Percentiles rank a stretch among this genome's conserved stretches.
Conservation (phyloP, 257 asterid species). For the Petunia secreta region DNA sequence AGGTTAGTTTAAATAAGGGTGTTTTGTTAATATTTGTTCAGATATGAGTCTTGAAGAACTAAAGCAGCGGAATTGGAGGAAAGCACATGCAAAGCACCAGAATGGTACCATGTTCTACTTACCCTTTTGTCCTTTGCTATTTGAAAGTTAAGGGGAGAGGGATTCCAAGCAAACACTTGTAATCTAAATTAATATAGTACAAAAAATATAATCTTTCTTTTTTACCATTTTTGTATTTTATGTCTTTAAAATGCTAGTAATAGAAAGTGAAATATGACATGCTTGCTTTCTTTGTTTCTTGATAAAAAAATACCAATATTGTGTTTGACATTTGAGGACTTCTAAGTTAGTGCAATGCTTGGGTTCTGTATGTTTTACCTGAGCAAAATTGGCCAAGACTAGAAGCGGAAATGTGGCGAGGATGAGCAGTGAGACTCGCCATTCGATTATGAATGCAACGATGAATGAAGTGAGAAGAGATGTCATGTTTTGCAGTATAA, state of each 20-base stretch:
- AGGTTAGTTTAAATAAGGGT: neutral
- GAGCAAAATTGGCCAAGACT: slow-evolving; percentile 98
- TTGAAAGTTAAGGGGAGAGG: slow-evolving; percentile 30
- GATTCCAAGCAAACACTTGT: slow-evolving; percentile 51
- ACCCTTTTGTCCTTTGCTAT: slow-evolving; percentile 53
- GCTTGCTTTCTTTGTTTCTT: neutral
- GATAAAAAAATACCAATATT: neutral
- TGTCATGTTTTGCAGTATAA: slow-evolving; percentile 94
- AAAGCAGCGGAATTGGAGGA: slow-evolving; percentile 41
- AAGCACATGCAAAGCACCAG: slow-evolving; percentile 56
- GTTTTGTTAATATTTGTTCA: neutral
- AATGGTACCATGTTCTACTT: slow-evolving; percentile 40
- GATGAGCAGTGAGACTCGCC: slow-evolving; percentile 94
- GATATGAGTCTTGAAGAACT: slow-evolving; percentile 47
- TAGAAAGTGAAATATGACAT: slow-evolving; percentile 4
- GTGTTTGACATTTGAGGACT: neutral
- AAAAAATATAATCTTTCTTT: neutral
- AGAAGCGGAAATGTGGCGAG: slow-evolving; percentile 90
- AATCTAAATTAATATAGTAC: neutral
- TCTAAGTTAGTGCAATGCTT: neutral
- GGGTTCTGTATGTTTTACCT: slow-evolving; percentile 49
- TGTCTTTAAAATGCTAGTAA: neutral
- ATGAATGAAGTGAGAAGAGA: slow-evolving; percentile 96
- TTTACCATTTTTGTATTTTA: neutral
- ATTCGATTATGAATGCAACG: slow-evolving; percentile 94